Conservation (phyloP, 345 rosid species). For the Iberis pinnata region DNA sequence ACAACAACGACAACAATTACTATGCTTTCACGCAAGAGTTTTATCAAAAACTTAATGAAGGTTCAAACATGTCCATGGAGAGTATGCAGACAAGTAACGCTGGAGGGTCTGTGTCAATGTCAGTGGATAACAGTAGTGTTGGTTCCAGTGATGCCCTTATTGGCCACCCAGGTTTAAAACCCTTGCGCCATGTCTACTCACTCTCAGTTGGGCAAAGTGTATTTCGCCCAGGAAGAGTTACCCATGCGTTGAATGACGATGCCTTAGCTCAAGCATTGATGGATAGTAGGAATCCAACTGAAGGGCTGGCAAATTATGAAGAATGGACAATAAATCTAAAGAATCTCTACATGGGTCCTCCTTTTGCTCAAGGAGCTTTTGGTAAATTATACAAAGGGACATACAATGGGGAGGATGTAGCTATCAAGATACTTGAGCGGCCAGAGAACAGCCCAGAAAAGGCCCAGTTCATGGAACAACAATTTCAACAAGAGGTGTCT, state of each 20-base stretch:
- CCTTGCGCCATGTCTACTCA: conserved; percentile 28
- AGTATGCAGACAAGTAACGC: conserved; percentile 45
- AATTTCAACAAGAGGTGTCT: conserved; percentile 36
- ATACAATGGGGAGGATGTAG: conserved; percentile 37
- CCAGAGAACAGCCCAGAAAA: conserved; percentile 27
- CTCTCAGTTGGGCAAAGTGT: conserved; percentile 45
- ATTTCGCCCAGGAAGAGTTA: conserved; percentile 37
- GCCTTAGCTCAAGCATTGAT: conserved; percentile 46
- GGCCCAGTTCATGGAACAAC: conserved; percentile 37
- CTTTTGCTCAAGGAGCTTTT: conserved; percentile 61
- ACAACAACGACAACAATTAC: conserved; percentile 38
- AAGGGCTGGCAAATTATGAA: conserved; percentile 30
- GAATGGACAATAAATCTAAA: conserved; percentile 34
- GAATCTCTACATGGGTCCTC: conserved; percentile 42
- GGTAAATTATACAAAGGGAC: conserved; percentile 44
- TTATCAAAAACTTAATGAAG: conserved; percentile 50
- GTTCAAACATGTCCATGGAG: conserved; percentile 46
- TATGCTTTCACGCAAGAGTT: conserved; percentile 45
- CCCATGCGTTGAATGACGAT: conserved; percentile 43
- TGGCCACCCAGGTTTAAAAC: conserved; percentile 49
- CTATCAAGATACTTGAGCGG: conserved; percentile 37
- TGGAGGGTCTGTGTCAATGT: conserved; percentile 58
- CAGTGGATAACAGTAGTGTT: conserved; percentile 55
- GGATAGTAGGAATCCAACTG: conserved; percentile 43
- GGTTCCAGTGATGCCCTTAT: conserved; percentile 56